Evolutionary conservation across 306 rosid genomes (phyloP).

Genomic region (Pterocarpus macrocarpus): DNA sequence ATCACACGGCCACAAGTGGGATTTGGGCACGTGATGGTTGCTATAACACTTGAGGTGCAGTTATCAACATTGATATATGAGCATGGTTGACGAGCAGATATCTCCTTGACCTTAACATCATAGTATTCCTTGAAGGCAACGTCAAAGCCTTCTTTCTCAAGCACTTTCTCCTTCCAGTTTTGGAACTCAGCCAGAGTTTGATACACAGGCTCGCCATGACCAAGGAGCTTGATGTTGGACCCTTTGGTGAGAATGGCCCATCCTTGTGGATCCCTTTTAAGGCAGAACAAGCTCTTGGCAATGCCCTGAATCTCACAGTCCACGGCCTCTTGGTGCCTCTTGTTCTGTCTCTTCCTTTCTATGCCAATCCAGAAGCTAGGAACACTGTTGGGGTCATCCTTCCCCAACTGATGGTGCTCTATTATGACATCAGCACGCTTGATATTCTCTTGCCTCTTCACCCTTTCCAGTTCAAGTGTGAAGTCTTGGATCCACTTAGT

Average conservation of each 20-base stretch:
- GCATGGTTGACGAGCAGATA: conserved; percentile 41
- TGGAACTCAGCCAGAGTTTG: conserved; percentile 44
- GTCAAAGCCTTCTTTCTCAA: conserved; percentile 44
- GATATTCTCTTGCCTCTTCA: conserved; percentile 30
- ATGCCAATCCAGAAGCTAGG: conserved; percentile 50
- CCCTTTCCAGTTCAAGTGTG: conserved; percentile 27
- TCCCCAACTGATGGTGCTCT: conserved; percentile 41
- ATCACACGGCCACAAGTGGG: conserved; percentile 46
- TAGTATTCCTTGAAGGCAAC: conserved; percentile 46
- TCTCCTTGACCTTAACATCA: conserved; percentile 38
- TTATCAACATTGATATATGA: not conserved
- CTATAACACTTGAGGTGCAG: conserved; percentile 35
- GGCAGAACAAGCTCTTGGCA: conserved; percentile 40
- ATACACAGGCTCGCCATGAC: conserved; percentile 44
- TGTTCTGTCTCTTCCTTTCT: conserved; percentile 53
- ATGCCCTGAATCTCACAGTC: conserved; percentile 44
- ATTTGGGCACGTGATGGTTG: conserved; percentile 53
- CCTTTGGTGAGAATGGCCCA: conserved; percentile 59
- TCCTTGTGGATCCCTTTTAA: conserved; percentile 45
- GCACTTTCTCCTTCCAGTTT: conserved; percentile 44
- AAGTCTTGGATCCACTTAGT: conserved; percentile 49
- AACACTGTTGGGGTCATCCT: too few species aligned
- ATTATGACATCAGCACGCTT: conserved; percentile 47
- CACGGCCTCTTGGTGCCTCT: conserved; percentile 39
- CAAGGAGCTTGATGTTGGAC: conserved; percentile 11